Evolutionary conservation across 176 grass and related monocot genomes (phyloP).

Genomic region (Miscanthus lutarioriparius): DNA sequence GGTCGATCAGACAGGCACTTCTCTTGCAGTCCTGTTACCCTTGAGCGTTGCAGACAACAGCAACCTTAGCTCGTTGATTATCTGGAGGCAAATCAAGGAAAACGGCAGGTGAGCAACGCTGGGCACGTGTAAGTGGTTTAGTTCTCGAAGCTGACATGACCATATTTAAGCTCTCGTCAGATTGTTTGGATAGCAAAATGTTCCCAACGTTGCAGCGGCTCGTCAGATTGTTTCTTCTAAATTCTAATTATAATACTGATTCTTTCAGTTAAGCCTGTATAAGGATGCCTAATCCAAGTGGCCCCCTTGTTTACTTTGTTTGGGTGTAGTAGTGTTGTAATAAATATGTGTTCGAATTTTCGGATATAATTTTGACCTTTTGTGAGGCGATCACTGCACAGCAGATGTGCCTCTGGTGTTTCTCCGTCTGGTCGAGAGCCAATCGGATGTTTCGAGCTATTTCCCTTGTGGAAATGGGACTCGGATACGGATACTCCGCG

Average conservation of each 20-base stretch:
- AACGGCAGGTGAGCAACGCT: slow-evolving; percentile 16
- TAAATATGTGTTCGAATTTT: slow-evolving; percentile 3
- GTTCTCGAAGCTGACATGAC: slow-evolving; percentile 6
- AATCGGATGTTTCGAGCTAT: background rate
- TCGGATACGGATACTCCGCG: background rate
- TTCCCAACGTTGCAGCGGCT: background rate
- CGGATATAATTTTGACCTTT: background rate
- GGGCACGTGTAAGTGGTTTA: background rate
- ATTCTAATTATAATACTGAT: slow-evolving; percentile 29
- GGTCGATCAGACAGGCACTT: background rate
- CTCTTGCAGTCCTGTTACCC: background rate
- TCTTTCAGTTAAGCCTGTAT: slow-evolving; percentile 7
- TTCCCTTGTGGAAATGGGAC: background rate
- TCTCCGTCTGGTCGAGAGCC: background rate
- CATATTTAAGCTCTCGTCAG: background rate
- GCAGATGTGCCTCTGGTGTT: background rate
- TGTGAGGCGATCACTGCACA: background rate
- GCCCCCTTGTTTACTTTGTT: slow-evolving; percentile 7
- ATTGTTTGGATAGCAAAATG: background rate
- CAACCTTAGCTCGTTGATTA: background rate
- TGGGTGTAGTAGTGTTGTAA: slow-evolving; percentile 29
- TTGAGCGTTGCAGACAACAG: background rate
- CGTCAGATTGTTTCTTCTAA: slow-evolving; percentile 36
- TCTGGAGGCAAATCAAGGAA: slow-evolving; percentile 15
- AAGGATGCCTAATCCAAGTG: slow-evolving; percentile 15